These are phyloP conservation scores for Colletotrichum lupini DNA, from an alignment of 2,329 filamentous ascomycete species.

Conservation along the genomic window DNA sequence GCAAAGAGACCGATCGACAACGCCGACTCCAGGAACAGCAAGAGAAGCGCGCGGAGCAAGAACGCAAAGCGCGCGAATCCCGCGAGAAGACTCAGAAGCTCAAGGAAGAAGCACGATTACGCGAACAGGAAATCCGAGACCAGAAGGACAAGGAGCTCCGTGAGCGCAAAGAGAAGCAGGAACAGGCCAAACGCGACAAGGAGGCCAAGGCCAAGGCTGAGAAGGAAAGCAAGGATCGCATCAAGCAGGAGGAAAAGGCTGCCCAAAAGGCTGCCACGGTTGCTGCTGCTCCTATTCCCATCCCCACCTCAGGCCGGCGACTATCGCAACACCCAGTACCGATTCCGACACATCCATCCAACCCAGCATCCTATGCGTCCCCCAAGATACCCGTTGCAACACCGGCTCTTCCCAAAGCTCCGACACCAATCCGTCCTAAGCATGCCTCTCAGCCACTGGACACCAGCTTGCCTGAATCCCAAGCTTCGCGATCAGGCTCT, in stretches of 20 bases:
- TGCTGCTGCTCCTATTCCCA: conserved; percentile 50
- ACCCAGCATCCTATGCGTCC: conserved; percentile 72
- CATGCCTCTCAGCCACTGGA: conserved; percentile 87
- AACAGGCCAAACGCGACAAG: conserved; percentile 66
- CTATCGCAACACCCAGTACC: conserved; percentile 51
- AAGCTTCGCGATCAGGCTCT: conserved; percentile 72
- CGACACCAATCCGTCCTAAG: conserved; percentile 81
- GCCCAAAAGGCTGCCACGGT: conserved; percentile 52
- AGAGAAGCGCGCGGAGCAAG: conserved; percentile 85
- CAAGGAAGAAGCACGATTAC: conserved; percentile 84
- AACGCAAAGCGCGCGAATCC: conserved; percentile 77
- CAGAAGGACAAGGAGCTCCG: conserved; percentile 70
- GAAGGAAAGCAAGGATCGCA: conserved; percentile 52
- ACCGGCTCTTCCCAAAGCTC: conserved; percentile 83
- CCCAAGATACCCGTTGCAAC: conserved; percentile 84
- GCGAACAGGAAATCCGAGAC: conserved; percentile 82
- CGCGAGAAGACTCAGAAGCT: conserved; percentile 80
- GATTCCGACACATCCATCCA: conserved; percentile 65
- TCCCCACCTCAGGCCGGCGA: conserved; percentile 52
- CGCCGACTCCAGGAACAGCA: conserved; percentile 85
- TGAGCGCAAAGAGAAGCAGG: conserved; percentile 69
- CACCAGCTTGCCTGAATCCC: conserved; percentile 75
- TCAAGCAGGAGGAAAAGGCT: conserved; percentile 54
- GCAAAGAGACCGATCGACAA: conserved; percentile 87
- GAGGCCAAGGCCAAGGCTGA: conserved; percentile 52